Percentiles rank a stretch among this genome's conserved stretches.
Evolutionary conservation across 805 yeast species (phyloP).

Genomic region (Ogataea minuta): DNA sequence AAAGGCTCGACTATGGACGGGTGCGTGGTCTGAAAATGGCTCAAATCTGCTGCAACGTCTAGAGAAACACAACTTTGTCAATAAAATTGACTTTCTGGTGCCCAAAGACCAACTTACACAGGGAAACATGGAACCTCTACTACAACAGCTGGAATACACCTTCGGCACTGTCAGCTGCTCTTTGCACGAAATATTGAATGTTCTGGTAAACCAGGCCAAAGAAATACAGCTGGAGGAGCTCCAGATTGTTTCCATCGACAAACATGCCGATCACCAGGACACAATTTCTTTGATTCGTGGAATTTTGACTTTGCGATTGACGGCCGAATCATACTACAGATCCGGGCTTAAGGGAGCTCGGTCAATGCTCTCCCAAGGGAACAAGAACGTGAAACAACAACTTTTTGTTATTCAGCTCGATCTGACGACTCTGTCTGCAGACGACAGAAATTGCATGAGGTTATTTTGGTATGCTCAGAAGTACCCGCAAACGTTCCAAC

Average conservation of each 20-base stretch:
- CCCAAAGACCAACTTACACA: constrained; percentile 6
- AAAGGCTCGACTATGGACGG: constrained; percentile 2
- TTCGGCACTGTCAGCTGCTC: constrained; percentile 8
- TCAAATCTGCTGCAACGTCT: constrained; percentile 5
- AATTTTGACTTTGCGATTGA: constrained; percentile 29
- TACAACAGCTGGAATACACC: constrained; percentile 2
- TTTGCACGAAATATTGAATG: constrained; percentile 10
- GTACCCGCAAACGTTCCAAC: constrained; percentile 6
- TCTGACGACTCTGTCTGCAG: constrained; percentile 9
- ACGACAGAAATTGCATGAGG: constrained; percentile 25
- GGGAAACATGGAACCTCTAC: neutral
- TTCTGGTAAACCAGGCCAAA: constrained; percentile 1
- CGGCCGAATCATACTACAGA: constrained; percentile 30
- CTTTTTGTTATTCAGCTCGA: constrained; percentile 27
- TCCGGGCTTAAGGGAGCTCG: constrained; percentile 35
- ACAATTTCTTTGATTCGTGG: constrained; percentile 30
- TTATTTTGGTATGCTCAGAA: constrained; percentile 34
- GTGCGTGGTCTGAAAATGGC: constrained; percentile 2
- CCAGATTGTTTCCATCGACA: constrained; percentile 15
- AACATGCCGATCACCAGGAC: constrained; percentile 33
- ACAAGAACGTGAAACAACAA: constrained; percentile 19
- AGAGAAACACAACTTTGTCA: constrained; percentile 29
- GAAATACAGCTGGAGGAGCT: constrained; percentile 7
- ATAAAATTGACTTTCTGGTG: constrained; percentile 24
- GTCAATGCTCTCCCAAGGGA: constrained; percentile 28